phyloP scores from a whole-genome alignment of 495 filamentous ascomycete genomes.

The Podospora appendiculata region DNA sequence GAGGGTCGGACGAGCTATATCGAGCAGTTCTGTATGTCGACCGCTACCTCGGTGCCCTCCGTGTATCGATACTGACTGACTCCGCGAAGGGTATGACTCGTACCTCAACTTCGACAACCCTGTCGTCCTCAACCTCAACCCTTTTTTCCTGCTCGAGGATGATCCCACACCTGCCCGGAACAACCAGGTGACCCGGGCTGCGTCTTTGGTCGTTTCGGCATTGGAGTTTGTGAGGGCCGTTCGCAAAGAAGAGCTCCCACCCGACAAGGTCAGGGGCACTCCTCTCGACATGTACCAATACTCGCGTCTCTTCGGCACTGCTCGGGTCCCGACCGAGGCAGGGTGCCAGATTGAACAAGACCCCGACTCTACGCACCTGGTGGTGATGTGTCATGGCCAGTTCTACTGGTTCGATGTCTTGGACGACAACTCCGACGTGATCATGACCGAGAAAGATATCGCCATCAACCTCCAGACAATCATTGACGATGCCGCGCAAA shows the following conservation, averaged over 20 bases:
- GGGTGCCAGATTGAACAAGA: slow-evolving; percentile 96
- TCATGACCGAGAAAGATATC: slow-evolving; percentile 96
- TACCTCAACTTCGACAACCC: slow-evolving; percentile 98
- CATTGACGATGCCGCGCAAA: slow-evolving; percentile 80
- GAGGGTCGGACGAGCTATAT: slow-evolving; percentile 90
- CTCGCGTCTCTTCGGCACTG: slow-evolving; percentile 90
- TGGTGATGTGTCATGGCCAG: slow-evolving; percentile 92
- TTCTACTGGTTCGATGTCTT: slow-evolving; percentile 99
- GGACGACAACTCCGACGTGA: slow-evolving; percentile 86
- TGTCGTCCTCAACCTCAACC: slow-evolving; percentile 94
- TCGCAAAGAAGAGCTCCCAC: slow-evolving; percentile 84
- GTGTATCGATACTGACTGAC: slow-evolving; percentile 6
- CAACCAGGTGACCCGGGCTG: slow-evolving; percentile 91
- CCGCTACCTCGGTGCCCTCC: not conserved
- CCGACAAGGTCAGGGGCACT: slow-evolving; percentile 73
- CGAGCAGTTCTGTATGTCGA: slow-evolving; percentile 89
- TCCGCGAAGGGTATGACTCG: slow-evolving; percentile 82
- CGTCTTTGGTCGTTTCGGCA: slow-evolving; percentile 84
- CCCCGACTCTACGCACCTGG: slow-evolving; percentile 77
- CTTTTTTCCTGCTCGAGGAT: slow-evolving; percentile 96
- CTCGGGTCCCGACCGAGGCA: slow-evolving; percentile 87
- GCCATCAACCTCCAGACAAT: slow-evolving; percentile 88
- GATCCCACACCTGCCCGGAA: slow-evolving; percentile 94
- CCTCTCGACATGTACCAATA: slow-evolving; percentile 98
- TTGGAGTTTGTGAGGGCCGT: slow-evolving; percentile 91